A percentile compares a stretch with the other conserved stretches of the same genome.
Conservation (phyloP, 2,329 filamentous ascomycete species). For the Cercospora janseana region DNA sequence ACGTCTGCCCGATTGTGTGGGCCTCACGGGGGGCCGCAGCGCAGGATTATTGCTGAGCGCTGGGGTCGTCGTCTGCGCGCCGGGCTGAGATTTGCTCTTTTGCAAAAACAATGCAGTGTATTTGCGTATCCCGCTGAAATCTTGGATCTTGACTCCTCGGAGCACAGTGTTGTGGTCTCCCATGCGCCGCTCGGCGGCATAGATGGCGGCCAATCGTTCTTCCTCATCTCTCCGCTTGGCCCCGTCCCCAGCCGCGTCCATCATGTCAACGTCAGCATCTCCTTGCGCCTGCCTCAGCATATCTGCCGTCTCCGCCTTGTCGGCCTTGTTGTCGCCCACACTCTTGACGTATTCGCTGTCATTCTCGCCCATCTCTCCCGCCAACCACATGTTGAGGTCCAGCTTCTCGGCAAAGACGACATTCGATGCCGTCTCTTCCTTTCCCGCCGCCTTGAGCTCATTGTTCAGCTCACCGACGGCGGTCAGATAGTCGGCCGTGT, state of each 20-base stretch:
- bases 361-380: conserved; percentile 77
- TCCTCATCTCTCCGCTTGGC: conserved; percentile 65
- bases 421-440: conserved; percentile 72
- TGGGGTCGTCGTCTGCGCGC: conserved; percentile 41
- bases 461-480: conserved; percentile 78
- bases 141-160: conserved; percentile 81
- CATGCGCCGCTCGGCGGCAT: conserved; percentile 85
- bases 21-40: conserved; percentile 37
- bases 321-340: conserved; percentile 62
- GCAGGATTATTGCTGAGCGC: conserved; percentile 44
- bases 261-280: conserved; percentile 40
- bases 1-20: conserved; percentile 44
- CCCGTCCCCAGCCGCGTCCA: conserved; percentile 42
- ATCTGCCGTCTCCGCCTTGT: conserved; percentile 53
- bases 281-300: conserved; percentile 43
- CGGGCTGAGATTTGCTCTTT: conserved; percentile 55
- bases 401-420: conserved; percentile 87
- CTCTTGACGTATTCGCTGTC: conserved; percentile 90
- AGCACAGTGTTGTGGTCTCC: conserved; percentile 88
- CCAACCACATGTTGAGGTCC: conserved; percentile 89
- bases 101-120: conserved; percentile 44
- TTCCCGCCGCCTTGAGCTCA: conserved; percentile 57
- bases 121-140: conserved; percentile 87
- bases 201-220: conserved; percentile 80
- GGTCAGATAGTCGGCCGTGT: conserved; percentile 87